Evolutionary conservation across 768 basidiomycete genomes (phyloP).

Genomic region (Calocera cornea): DNA sequence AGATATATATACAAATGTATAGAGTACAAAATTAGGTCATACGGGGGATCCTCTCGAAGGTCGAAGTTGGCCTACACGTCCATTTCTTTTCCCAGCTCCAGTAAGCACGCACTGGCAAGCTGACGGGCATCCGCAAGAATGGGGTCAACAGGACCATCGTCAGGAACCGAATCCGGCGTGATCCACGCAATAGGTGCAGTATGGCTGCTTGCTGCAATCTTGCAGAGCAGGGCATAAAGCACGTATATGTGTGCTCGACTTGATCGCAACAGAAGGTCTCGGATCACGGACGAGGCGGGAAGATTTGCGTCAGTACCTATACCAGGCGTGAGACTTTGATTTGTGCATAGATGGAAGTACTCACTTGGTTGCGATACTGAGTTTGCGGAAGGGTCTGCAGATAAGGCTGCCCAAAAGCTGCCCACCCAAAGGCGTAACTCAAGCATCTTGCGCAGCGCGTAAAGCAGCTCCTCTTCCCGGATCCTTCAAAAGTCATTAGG

Average conservation of each 20-base stretch:
- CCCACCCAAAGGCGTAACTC: constrained; percentile 61
- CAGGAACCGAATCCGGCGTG: constrained; percentile 10
- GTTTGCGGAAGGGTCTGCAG: constrained; percentile 46
- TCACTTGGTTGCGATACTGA: constrained; percentile 46
- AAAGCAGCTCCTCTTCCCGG: constrained; percentile 80
- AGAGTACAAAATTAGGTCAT: background rate
- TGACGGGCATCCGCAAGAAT: constrained; percentile 36
- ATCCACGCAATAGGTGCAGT: constrained; percentile 60
- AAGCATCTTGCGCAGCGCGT: constrained; percentile 65
- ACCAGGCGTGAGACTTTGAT: background rate
- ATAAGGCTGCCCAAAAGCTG: constrained; percentile 61
- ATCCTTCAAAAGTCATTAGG: constrained; percentile 34
- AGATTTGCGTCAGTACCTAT: constrained; percentile 33
- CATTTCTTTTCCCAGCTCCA: constrained; percentile 60
- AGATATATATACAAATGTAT: background rate
- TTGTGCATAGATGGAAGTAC: constrained; percentile 12
- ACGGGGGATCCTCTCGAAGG: background rate
- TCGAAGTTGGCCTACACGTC: constrained; percentile 24
- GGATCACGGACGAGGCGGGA: constrained; percentile 42
- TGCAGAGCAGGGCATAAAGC: constrained; percentile 65
- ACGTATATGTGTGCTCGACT: constrained; percentile 75
- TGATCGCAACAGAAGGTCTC: constrained; percentile 62
- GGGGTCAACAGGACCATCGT: constrained; percentile 9
- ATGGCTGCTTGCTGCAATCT: constrained; percentile 60
- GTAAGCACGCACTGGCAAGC: constrained; percentile 54